Evolutionary conservation across 768 basidiomycete species (phyloP).

Genomic region (Rhizopogon rudus): DNA sequence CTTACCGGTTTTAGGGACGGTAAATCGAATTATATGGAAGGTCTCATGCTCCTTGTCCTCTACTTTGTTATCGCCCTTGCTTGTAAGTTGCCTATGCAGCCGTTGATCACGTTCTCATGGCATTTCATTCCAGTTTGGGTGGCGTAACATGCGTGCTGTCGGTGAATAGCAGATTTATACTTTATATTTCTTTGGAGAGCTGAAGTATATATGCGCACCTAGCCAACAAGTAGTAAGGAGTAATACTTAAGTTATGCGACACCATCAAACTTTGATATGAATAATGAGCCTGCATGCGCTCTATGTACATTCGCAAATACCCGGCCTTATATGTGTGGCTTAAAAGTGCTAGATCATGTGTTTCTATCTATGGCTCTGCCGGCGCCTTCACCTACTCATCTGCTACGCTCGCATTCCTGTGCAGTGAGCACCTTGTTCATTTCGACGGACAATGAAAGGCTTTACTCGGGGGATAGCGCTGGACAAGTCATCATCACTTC

Average conservation of each 20-base stretch:
- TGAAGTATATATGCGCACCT: too few relatives aligned
- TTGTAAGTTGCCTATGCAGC: conserved; percentile 24
- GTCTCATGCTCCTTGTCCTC: conserved; percentile 52
- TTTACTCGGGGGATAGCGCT: conserved; percentile 83
- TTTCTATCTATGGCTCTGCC: conserved; percentile 2
- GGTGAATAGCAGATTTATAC: too few relatives aligned
- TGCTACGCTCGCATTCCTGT: conserved; percentile 68
- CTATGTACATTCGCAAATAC: too few relatives aligned
- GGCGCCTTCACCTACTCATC: conserved; percentile 61
- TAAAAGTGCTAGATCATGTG: too few relatives aligned
- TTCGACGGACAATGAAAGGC: conserved; percentile 67
- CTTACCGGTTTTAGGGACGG: conserved; percentile 51
- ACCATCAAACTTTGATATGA: too few relatives aligned
- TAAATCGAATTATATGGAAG: conserved; percentile 91
- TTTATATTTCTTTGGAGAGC: too few relatives aligned
- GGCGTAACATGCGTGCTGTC: not conserved
- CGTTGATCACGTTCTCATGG: not conserved
- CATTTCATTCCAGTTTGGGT: conserved; percentile 7
- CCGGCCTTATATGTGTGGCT: too few relatives aligned
- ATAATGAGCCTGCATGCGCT: too few relatives aligned
- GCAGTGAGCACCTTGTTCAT: conserved; percentile 57
- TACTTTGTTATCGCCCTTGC: conserved; percentile 36
- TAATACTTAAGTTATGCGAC: too few relatives aligned
- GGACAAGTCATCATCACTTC: conserved; percentile 79
- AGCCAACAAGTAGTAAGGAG: too few relatives aligned